Evolutionary conservation across 805 yeast genomes (phyloP), one percentile per base, ranked within the genome.

Genomic region (Sugiyamaella americana): DNA sequence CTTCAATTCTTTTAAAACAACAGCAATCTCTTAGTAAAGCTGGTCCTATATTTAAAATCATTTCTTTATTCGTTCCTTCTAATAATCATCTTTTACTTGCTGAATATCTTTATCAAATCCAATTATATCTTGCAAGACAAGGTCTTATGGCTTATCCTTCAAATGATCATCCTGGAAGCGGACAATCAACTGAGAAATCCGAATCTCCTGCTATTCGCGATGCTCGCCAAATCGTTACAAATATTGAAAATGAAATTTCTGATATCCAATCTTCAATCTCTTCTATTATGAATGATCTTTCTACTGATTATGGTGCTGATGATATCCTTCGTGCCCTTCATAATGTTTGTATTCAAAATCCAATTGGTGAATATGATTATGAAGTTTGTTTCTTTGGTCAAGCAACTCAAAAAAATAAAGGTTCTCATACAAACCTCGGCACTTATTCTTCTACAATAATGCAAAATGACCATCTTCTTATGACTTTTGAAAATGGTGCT

Each of bases 321-420:
- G 87, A 80, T 51, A 75, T 85, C 10, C 68, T 84, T 29, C 67
- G 87, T 44, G 79, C 88, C 0, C 65, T 79, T 37, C 64, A 69
- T 42, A 74, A 72, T 22, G 60, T 63, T 21, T 75, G 82, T 60
- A 68, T 81, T 13, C 58, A 62, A 39, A 65, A 67, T 24, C 68
- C 67, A n/a, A 58, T 80, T 23, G 89, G 89, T 4, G 93, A 79
- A 26, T 87, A 85, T 64, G 75, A 70, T 39, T 87, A 87, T 62
- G 78, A 73, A 55, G 62, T 83, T 22, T 81, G 84, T 43, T 72
- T 79, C 53, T 67, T 72, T 21, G 82, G 78, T 17, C 63, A 76
- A 4, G 67, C 84, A 6, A 68, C 69, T 44, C 95, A 87, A 61
- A 74, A 67, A 47, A 72, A 73, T 17, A 67, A 68, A 44, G 75